These are phyloP conservation scores for Pichia norvegensis DNA, from an alignment of 1,139 yeast species.

Conservation along the genomic window DNA sequence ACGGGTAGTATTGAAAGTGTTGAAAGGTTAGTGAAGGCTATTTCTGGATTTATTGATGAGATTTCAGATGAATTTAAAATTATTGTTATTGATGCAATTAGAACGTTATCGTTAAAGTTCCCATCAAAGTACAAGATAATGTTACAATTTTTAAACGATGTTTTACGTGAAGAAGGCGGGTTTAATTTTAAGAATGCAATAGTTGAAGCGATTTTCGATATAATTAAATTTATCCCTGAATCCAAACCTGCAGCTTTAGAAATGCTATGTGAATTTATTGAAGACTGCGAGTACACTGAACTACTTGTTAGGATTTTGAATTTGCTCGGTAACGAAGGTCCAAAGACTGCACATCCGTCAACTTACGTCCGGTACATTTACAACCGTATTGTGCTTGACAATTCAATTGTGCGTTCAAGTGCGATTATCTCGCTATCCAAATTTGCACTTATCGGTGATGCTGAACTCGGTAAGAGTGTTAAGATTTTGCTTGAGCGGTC, in stretches of 20 bases:
- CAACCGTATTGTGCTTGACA: slow-evolving; percentile 92
- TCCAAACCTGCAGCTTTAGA: slow-evolving; percentile 83
- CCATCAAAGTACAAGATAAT: slow-evolving; percentile 83
- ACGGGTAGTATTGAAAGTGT: slow-evolving; percentile 91
- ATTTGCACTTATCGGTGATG: slow-evolving; percentile 72
- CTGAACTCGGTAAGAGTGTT: slow-evolving; percentile 63
- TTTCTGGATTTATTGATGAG: slow-evolving; percentile 85
- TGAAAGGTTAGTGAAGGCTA: slow-evolving; percentile 79
- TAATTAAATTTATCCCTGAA: slow-evolving; percentile 79
- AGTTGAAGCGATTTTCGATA: slow-evolving; percentile 86
- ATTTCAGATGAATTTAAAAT: slow-evolving; percentile 93
- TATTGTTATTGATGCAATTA: slow-evolving; percentile 90
- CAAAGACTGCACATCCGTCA: slow-evolving; percentile 77
- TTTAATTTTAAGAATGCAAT: slow-evolving; percentile 73
- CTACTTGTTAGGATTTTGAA: slow-evolving; percentile 86
- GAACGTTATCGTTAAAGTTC: slow-evolving; percentile 85
- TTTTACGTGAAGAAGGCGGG: slow-evolving; percentile 88
- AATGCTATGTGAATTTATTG: slow-evolving; percentile 91
- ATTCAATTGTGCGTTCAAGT: slow-evolving; percentile 89
- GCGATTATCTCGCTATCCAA: slow-evolving; percentile 91
- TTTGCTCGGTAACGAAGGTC: slow-evolving; percentile 91
- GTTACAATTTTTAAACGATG: slow-evolving; percentile 73
- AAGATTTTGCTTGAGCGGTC: slow-evolving; percentile 74
- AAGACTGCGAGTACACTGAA: slow-evolving; percentile 95
- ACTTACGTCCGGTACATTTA: slow-evolving; percentile 92